Evolutionary conservation across 495 filamentous ascomycete genomes (phyloP), one percentile per base, ranked within the genome.

Genomic region (Recurvomyces mirabilis): DNA sequence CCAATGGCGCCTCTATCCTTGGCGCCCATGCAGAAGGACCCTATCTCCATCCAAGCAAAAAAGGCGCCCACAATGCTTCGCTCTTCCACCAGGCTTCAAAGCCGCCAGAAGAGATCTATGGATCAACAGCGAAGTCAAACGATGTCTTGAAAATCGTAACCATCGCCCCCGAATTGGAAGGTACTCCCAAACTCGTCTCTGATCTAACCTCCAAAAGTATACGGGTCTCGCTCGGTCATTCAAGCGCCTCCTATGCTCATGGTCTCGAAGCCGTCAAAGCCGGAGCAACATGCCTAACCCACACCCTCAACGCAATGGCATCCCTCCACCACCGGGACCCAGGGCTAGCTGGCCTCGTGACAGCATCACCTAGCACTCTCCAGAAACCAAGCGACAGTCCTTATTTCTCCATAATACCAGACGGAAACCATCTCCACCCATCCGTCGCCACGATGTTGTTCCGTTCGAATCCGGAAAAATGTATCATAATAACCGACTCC

Each of bases 341-440:
- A 0, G 56, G 59, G 0, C 57, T 66, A 22, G 52, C 60, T 17
- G 63, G 62, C 0, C 57, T 66, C 3, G 52, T 63, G 5, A 53
- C 54, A 52, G 31, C 60, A 46, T 5, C 41, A 19, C 39, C 43
- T 17, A n/a, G n/a, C n/a, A 40, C 34, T 7, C 30, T 36, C 6
- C 6, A 12, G 6, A n/a, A n/a, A n/a, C 17, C 33, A 9, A 13
- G 21, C 10, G 13, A 14, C 39, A 35, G 9, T 17, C 77, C 77
- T 0, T 82, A 63, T 52, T 81, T 72, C 55, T 72, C 72, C 9
- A 55, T 81, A 4, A 80, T 81, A 34, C 65, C 77, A 2, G 78
- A 79, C 51, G 75, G 72, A 6, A 72, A 78, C 30, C 77, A 81
- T 49, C 58, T 81, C 7, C 76, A 81, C 53, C 76, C 76, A 3